Base-by-base conservation (phyloP, 768 basidiomycete genomes). In the Pleurotus giganteus region DNA sequence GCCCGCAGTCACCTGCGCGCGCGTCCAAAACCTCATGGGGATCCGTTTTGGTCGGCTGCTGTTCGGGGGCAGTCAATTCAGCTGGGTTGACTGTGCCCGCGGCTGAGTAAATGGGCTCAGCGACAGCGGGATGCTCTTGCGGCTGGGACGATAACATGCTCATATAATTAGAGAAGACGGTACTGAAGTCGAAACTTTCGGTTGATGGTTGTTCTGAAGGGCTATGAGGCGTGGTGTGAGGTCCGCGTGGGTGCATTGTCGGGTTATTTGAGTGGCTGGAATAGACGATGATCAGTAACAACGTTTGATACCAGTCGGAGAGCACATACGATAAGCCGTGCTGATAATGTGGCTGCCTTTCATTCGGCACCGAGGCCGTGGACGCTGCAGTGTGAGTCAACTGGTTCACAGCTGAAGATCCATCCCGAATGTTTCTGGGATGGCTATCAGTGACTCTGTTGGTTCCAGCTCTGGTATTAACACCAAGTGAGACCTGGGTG, bases 251-350 rank as follows among this genome's bases (percentile, higher is more conserved):
- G 43, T 90, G 69, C 58, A 76, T 79, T 61, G 83, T 80, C 57
- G 88, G 88, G 66, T 89, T 82, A 71, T 87, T 88, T 88, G 89
- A 84, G 55, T 89, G 88, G 64, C 83, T 76, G 62, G 87, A 84
- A 54, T 88, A 74, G 73, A 86, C 88, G 71, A 79, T 79, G 51
- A 83, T 71, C 68, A 81, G 80, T 63, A 74, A n/a, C n/a, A n/a
- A 79, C 74, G 88, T 86, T 85, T 82, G 73, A 69, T 73, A 86
- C 88, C 85, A 83, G 68, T 71, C 67, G 63, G 71, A 68, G 56
- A 67, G 65, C 24, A 69, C 67, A 72, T 73, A 85, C 82, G 89
- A 63, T 65, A 78, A 65, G 65, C 62, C 87, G 89, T 88, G 68
- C 62, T 80, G 71, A 64, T 74, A 55, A 59, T 72, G 63, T 56